Conservation (phyloP, 805 yeast genomes). For the Scheffersomyces amazonensis region DNA sequence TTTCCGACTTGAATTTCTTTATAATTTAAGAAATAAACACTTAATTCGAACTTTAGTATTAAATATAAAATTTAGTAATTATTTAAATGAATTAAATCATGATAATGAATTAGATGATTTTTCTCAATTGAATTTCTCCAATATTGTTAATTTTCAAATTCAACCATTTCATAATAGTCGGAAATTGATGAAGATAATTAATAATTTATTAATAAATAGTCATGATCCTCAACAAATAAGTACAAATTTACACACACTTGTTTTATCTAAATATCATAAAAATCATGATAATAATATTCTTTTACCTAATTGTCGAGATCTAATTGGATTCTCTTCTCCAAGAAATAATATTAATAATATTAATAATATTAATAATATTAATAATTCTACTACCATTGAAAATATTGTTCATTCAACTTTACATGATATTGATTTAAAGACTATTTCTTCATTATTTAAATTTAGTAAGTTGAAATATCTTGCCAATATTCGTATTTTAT, state of each 20-base stretch:
- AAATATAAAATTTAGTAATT: conserved; percentile 25
- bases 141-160: conserved; percentile 28
- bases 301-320: conserved; percentile 15
- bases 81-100: conserved; percentile 8
- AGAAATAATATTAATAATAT: background rate
- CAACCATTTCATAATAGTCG: conserved; percentile 30
- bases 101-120: conserved; percentile 6
- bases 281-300: conserved; percentile 8
- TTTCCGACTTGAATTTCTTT: conserved; percentile 24
- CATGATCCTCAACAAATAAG: conserved; percentile 6
- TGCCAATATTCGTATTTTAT: conserved; percentile 14
- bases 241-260: conserved; percentile 12
- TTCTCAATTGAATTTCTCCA: conserved; percentile 17
- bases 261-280: conserved; percentile 18
- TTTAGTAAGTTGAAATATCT: conserved; percentile 11
- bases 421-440: conserved; percentile 9
- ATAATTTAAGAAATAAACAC: conserved; percentile 25
- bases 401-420: conserved; percentile 1
- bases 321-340: conserved; percentile 5
- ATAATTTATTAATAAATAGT: conserved; percentile 11
- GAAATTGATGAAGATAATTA: conserved; percentile 19
- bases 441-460: conserved; percentile 8
- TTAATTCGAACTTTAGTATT: conserved; percentile 22
- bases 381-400: too few relatives aligned
- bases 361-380: background rate